phyloP scores from a whole-genome alignment of 345 rosid genomes.

The Mercurialis annua region DNA sequence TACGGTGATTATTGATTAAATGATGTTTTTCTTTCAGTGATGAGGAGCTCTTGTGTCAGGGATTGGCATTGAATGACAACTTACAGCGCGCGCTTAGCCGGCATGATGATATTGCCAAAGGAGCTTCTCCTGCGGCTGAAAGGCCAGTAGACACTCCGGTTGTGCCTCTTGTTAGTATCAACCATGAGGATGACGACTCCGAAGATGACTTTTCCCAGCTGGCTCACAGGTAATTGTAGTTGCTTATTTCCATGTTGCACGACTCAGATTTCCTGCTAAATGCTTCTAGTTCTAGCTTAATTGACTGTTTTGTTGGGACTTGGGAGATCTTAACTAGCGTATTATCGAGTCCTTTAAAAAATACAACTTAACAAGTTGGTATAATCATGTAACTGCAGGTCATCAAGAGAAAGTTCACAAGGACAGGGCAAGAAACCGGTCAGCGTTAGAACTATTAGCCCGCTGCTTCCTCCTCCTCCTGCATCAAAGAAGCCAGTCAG shows the following conservation, averaged over 20 bases:
- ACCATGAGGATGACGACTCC: slow-evolving; percentile 73
- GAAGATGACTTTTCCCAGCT: slow-evolving; percentile 89
- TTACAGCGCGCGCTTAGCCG: slow-evolving; percentile 77
- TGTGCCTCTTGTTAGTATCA: slow-evolving; percentile 52
- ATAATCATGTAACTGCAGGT: slow-evolving; percentile 38
- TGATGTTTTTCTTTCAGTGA: slow-evolving; percentile 44
- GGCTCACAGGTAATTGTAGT: slow-evolving; percentile 58
- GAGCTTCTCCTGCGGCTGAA: slow-evolving; percentile 37
- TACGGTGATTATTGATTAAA: slow-evolving; percentile 21
- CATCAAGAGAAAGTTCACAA: slow-evolving; percentile 53
- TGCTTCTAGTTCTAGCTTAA: not conserved
- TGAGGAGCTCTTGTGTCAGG: slow-evolving; percentile 78
- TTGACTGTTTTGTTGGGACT: not conserved
- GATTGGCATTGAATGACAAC: slow-evolving; percentile 75
- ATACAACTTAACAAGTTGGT: slow-evolving; percentile 11
- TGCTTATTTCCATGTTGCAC: not conserved
- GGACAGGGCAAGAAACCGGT: slow-evolving; percentile 44
- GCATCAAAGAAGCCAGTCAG: slow-evolving; percentile 62
- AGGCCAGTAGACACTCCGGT: slow-evolving; percentile 34
- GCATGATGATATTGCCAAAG: slow-evolving; percentile 80
- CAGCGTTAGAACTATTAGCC: slow-evolving; percentile 36
- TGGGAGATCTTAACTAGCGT: not conserved
- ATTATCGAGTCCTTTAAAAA: not conserved
- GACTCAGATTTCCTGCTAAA: not conserved
- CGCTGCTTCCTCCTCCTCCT: slow-evolving; percentile 87